These are phyloP conservation scores for Dendrobium officinale DNA, from an alignment of 106 monocot genomes.

Conservation along the genomic window DNA sequence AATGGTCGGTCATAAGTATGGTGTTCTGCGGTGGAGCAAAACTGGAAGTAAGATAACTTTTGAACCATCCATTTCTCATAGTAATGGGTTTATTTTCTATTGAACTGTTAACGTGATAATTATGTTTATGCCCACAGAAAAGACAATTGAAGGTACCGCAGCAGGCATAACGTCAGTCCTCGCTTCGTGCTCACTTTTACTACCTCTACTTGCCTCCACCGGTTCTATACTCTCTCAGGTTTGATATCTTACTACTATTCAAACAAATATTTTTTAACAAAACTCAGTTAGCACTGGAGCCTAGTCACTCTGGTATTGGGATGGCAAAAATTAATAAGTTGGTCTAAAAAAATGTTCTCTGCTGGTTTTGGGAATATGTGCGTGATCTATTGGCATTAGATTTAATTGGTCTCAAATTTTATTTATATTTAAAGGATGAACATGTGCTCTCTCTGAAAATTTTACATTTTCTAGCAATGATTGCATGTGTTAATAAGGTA, in stretches of 20 bases:
- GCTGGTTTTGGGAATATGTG: too few relatives aligned
- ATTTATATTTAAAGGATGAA: too few relatives aligned
- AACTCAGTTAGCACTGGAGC: too few relatives aligned
- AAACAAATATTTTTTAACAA: background rate
- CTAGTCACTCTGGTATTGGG: background rate
- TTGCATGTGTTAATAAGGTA: too few relatives aligned
- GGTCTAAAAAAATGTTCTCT: too few relatives aligned
- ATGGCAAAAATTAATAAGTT: too few relatives aligned
- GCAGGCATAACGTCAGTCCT: constrained; percentile 96
- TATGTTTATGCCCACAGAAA: constrained; percentile 35
- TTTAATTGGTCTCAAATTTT: too few relatives aligned
- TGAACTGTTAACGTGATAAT: background rate
- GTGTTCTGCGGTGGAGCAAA: constrained; percentile 96
- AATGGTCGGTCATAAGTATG: constrained; percentile 94
- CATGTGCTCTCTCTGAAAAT: too few relatives aligned
- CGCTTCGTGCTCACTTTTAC: constrained; percentile 59
- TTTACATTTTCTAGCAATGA: too few relatives aligned
- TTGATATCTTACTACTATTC: background rate
- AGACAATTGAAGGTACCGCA: constrained; percentile 95
- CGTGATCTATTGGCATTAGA: too few relatives aligned
- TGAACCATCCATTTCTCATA: background rate
- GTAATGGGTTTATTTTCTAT: background rate
- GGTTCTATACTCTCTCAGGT: constrained; percentile 88
- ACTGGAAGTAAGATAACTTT: constrained; percentile 69
- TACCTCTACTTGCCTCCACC: constrained; percentile 72